Evolutionary conservation across 495 filamentous ascomycete species (phyloP), one percentile per base, ranked within the genome.

Genomic region (Penicillium nucicola): DNA sequence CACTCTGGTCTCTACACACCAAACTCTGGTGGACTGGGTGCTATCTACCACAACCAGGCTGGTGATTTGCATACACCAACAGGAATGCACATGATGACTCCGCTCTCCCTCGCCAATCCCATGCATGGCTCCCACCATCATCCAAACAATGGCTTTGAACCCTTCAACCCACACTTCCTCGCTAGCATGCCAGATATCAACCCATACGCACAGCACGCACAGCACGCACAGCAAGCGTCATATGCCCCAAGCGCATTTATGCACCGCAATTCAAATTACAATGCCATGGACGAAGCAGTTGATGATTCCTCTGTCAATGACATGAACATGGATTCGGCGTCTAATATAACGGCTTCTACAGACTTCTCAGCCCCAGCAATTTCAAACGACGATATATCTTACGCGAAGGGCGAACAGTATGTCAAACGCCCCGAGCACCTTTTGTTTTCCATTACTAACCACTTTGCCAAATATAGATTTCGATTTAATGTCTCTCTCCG

Each of bases 11-110:
- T 95, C 67, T 96, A 95, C 65, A 92, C 89, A 0, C 92, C 92
- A 2, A 95, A 89, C 1, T 89, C 90, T 2, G 87, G 86, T 25
- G 89, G 87, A n/a, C 84, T 86, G 37, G 91, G 88, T 57, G 84
- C 87, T 3, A 64, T 90, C 37, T 95, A 89, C 53, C 90, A 93
- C 65, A 83, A 76, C 49, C 87, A 91, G 65, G 87, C 90, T 19
- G 89, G 92, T 25, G 93, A 97, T 64, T 78, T 97, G 22, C 92
- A 96, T 58, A 96, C 92, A 4, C 92, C 92, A 9, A 83, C 82
- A 15, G 79, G 80, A 15, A 77, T 88, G 58, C 86, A 86, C 38
- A 74, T 96, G 48, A 86, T 84, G n/a, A 95, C 89, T 6, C 91
- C 93, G 5, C 70, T 96, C 15, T 93, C 90, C 12, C 74, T 96